Percentiles rank a stretch among this genome's conserved stretches.
phyloP scores from a whole-genome alignment of 2,329 filamentous ascomycete genomes.

The Aspergillus pseudoglaucus region DNA sequence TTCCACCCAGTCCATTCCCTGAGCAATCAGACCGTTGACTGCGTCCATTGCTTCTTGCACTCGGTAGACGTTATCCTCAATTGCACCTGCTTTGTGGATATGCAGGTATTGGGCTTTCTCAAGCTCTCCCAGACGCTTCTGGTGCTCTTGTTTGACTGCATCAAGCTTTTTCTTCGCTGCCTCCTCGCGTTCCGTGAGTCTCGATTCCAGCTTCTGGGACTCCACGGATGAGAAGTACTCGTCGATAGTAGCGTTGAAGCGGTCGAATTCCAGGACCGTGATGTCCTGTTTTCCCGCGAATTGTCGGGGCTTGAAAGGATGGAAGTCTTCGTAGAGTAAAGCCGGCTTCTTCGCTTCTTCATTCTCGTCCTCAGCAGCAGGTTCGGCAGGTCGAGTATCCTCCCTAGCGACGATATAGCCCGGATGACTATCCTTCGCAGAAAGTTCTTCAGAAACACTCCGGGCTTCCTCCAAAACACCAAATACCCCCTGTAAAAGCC shows the following conservation, averaged over 20 bases:
- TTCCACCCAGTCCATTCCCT: constrained; percentile 97
- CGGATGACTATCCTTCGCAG: constrained; percentile 56
- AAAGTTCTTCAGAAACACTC: constrained; percentile 62
- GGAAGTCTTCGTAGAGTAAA: constrained; percentile 86
- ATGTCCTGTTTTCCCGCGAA: constrained; percentile 62
- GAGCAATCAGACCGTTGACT: constrained; percentile 81
- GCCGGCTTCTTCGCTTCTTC: constrained; percentile 32
- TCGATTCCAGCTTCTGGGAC: constrained; percentile 82
- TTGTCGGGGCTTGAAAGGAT: constrained; percentile 81
- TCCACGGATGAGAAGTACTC: constrained; percentile 97
- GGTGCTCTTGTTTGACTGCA: constrained; percentile 74
- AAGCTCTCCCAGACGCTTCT: constrained; percentile 74
- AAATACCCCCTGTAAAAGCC: constrained; percentile 60
- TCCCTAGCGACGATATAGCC: constrained; percentile 83
- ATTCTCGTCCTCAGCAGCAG: constrained; percentile 24
- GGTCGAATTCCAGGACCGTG: constrained; percentile 68
- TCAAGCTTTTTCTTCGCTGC: constrained; percentile 78
- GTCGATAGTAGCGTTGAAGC: constrained; percentile 89
- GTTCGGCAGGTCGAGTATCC: constrained; percentile 29
- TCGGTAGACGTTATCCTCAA: constrained; percentile 82
- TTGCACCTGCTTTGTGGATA: constrained; percentile 78
- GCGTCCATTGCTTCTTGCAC: constrained; percentile 91
- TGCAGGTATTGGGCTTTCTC: constrained; percentile 77
- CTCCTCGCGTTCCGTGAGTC: constrained; percentile 73
- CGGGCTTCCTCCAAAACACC: constrained; percentile 64